Evolutionary conservation across 2,329 filamentous ascomycete genomes (phyloP), one percentile per base, ranked within the genome.

Genomic region (Aureobasidium sp.): DNA sequence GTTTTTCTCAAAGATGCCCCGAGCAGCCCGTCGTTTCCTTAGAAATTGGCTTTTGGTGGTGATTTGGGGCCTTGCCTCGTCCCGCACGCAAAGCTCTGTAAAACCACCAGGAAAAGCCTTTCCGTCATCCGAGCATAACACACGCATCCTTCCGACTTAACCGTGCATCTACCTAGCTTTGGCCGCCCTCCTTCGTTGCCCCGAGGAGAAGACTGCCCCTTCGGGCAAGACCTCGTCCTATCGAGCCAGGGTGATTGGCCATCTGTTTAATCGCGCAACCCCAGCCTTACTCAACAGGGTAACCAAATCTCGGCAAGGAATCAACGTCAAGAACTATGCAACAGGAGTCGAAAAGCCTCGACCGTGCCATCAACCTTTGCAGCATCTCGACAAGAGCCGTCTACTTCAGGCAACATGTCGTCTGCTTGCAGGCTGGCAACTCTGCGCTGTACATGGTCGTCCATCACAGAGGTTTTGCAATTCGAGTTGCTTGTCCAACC

Each of bases 1-100:
- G 57, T 60, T 60, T 60, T 60, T 60, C 33, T 60, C 57, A 50
- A 49, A 58, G 54, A 37, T 59, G 42, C 33, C 42, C 54, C 39
- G 29, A 47, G 40, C 33, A 48, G 42, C 44, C 42, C 54, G 54
- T 47, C 54, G 42, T 48, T 47, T 47, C 54, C 42, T 48, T 19
- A 35, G 11, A 40, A 60, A 60, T 45, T 60, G 19, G 35, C 39
- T 45, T 60, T 58, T 50, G 44, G 31, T 50, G 44, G 31, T 44
- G 42, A 33, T 27, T 59, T 39, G 33, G 54, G 44, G 54, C 54
- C 54, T 59, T 59, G 54, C 44, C 54, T 44, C 42, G 54, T 59
- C 54, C 54, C 54, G 54, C 54, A 59, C 39, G n/a, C 40, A 22
- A 44, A 12, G 3, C 40, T 44, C 5, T 29, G 33, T 24, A 29